Base-by-base conservation (phyloP, 1,284 basidiomycete species). In the Cutaneotrichosporon sp. region DNA sequence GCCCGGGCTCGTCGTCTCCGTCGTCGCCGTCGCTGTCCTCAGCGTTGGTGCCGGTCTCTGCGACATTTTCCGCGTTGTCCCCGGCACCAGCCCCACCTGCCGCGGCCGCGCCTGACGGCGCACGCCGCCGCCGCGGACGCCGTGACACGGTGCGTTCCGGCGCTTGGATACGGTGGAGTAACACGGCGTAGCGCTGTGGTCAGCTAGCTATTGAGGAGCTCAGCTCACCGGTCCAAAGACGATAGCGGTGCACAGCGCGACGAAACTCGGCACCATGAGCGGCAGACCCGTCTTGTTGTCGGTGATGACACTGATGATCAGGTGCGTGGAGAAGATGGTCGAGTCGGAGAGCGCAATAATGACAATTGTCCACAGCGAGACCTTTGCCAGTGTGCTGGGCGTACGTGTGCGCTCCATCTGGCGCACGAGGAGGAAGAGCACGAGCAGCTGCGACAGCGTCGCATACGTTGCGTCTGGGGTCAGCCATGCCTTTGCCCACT, bases 311-410 rank as follows among this genome's bases (percentile, higher is more conserved):
- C 86, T 87, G 54, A 92, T 84, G 0, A 88, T 90, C 46, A 90
- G 82, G 64, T 92, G 88, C 3, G 85, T 85, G 21, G 86, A 85
- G 66, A 91, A 91, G 1, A 87, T 83, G 45, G 90, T 83, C 0
- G 85, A 82, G 66, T 93, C 90, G 13, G 87, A 80, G 2, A 85
- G 80, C 9, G 84, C 81, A 70, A 90, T 87, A 13, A 83, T 77
- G 22, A 89, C 77, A 66, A 92, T 88, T 0, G 84, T 81, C 84
- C 87, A 90, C 3, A 86, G 77, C 4, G 88, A 90, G 17, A 90
- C 80, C 37, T 87, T 83, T 13, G 85, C 83, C 20, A 91, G 78
- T 3, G 84, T 84, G 1, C 85, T 83, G 1, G 88, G 87, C 4
- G 86, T 89, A n/a, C 85, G 82, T 60, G 85, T 87, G 23, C 76